These are phyloP conservation scores for Pseudofabraea citricarpa DNA, from an alignment of 2,329 filamentous ascomycete species.

Conservation along the genomic window DNA sequence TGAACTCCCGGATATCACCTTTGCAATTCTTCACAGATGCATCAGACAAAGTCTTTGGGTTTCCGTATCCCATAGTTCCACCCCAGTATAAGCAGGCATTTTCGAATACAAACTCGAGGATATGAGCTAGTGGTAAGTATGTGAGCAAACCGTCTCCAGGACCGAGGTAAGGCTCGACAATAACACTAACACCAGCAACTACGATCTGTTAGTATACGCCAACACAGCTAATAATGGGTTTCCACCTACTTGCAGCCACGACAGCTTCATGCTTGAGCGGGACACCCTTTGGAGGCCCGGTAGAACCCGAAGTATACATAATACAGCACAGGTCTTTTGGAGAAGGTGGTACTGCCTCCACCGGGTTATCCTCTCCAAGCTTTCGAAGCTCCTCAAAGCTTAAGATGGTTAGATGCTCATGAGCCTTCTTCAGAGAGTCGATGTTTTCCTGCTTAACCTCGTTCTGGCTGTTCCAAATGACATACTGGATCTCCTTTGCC, in stretches of 20 bases:
- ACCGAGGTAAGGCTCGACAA: conserved; percentile 74
- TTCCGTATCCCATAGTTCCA: conserved; percentile 89
- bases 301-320: conserved; percentile 86
- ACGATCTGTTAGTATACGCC: conserved; percentile 12
- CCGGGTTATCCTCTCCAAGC: conserved; percentile 53
- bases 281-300: conserved; percentile 85
- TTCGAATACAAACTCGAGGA: conserved; percentile 94
- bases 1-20: conserved; percentile 90
- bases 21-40: conserved; percentile 81
- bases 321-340: conserved; percentile 78
- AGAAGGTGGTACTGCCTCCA: conserved; percentile 66
- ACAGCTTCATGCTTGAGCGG: conserved; percentile 80
- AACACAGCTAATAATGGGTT: conserved; percentile 55
- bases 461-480: conserved; percentile 58
- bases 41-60: conserved; percentile 83
- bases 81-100: conserved; percentile 87
- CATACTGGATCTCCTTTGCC: conserved; percentile 48
- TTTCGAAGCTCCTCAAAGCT: conserved; percentile 50
- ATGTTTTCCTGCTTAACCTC: conserved; percentile 44
- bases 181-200: conserved; percentile 76
- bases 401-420: conserved; percentile 48
- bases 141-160: conserved; percentile 77
- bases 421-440: conserved; percentile 49
- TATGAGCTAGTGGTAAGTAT: conserved; percentile 92
- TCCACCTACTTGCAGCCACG: conserved; percentile 70